Base-by-base conservation (phyloP, 306 rosid genomes). In the Hippophae rhamnoides region DNA sequence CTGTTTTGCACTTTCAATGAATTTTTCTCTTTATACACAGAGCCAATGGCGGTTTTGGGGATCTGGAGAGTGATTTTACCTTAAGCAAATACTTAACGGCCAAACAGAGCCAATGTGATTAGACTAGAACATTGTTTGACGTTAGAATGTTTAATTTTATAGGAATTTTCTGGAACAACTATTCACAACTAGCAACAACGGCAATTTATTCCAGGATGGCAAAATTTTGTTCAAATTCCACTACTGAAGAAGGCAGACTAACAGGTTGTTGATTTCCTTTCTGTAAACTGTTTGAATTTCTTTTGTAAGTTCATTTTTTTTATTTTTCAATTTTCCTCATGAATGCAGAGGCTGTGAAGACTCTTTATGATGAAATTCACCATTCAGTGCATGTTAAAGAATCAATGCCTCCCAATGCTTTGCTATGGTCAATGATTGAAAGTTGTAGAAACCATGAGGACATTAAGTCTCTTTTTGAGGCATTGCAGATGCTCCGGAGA, bases 331-430 rank as follows among this genome's bases (percentile, higher is more conserved):
- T 65, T 57, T 38, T 42, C 10, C 48, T 64, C 11, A 64, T 72
- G 40, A 71, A 51, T 75, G 81, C 79, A 88, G 99, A 73, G 74
- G 66, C 73, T 55, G 95, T 78, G 63, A 92, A 92, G 84, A 93
- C 83, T 63, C 66, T 84, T 7, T 79, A 86, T 65, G 94, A 84
- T 62, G 82, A 82, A 68, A 85, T 88, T 74, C 73, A 85, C 41
- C 69, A 85, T 9, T 92, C 96, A 54, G 93, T 86, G 18, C 78
- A 65, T 6, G 77, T 74, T 26, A 76, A 86, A 69, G 74, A 81
- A 71, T 67, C 95, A 3, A 87, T 87, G 99, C 81, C 95, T 1
- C 99, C 99, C 2, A 92, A 92, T 73, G 93, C 99, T 73, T 92
- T 93, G 94, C 42, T 82, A 63, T 88, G 99, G 99, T 84, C 93